Evolutionary conservation across 2,329 filamentous ascomycete species (phyloP).

Genomic region (Zymoseptoria tritici): DNA sequence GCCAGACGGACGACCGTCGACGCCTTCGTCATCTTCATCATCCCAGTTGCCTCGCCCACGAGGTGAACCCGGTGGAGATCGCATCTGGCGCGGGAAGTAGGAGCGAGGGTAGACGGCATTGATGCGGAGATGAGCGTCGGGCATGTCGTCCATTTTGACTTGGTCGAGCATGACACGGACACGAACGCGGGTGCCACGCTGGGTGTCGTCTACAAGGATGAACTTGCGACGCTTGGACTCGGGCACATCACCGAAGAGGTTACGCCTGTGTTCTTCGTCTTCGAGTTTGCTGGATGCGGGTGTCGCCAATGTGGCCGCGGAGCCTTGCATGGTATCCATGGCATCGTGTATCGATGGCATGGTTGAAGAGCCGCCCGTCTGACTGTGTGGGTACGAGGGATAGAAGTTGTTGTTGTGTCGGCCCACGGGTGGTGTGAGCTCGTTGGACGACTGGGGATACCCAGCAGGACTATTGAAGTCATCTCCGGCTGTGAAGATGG

Average conservation of each 20-base stretch:
- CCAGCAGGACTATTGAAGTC: conserved; percentile 53
- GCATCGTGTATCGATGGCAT: conserved; percentile 60
- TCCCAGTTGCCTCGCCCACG: conserved; percentile 69
- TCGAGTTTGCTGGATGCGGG: conserved; percentile 40
- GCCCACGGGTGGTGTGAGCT: conserved; percentile 53
- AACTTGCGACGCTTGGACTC: conserved; percentile 92
- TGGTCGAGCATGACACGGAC: conserved; percentile 89
- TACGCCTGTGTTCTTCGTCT: conserved; percentile 53
- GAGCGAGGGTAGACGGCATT: conserved; percentile 86
- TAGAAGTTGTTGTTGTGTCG: conserved; percentile 74
- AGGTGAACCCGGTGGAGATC: conserved; percentile 69
- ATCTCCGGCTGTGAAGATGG: conserved; percentile 48
- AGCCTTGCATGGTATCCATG: conserved; percentile 39
- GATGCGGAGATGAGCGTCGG: conserved; percentile 84
- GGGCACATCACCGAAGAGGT: conserved; percentile 79
- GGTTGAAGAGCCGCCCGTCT: conserved; percentile 45
- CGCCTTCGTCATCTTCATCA: conserved; percentile 48
- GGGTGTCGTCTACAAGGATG: conserved; percentile 86
- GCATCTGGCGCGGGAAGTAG: conserved; percentile 91
- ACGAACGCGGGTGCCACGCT: conserved; percentile 70
- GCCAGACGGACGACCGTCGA: conserved; percentile 29
- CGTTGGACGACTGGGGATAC: conserved; percentile 55
- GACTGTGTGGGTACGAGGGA: conserved; percentile 56
- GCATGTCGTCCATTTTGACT: conserved; percentile 91
- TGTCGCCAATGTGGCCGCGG: conserved; percentile 26